Percentiles rank a stretch among this genome's conserved stretches.
Evolutionary conservation across 2,329 filamentous ascomycete species (phyloP).

Genomic region (Zymoseptoria passerinii): DNA sequence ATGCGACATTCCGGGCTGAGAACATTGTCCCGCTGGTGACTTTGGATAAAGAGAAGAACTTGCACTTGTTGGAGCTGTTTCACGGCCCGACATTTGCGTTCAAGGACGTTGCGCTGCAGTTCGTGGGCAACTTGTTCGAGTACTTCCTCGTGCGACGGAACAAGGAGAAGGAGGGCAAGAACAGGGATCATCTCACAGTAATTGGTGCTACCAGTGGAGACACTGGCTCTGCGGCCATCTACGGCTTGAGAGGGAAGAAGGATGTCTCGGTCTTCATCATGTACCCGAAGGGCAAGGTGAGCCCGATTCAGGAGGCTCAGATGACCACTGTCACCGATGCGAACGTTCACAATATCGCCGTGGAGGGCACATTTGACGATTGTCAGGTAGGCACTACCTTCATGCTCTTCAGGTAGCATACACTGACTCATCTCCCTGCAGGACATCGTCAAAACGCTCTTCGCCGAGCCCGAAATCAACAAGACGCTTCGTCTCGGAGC

Average conservation of each 20-base stretch:
- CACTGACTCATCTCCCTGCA: conserved; percentile 24
- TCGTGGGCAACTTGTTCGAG: conserved; percentile 92
- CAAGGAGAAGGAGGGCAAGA: conserved; percentile 51
- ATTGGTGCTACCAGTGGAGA: conserved; percentile 81
- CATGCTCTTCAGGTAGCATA: neutral
- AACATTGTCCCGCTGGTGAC: conserved; percentile 72
- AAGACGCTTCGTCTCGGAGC: conserved; percentile 74
- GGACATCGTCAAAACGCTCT: conserved; percentile 91
- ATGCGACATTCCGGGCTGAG: conserved; percentile 75
- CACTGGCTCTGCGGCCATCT: conserved; percentile 91
- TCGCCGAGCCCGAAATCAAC: conserved; percentile 79
- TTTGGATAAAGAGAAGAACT: conserved; percentile 61
- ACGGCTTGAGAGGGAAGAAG: conserved; percentile 88
- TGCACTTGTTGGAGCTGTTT: conserved; percentile 88
- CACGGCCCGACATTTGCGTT: conserved; percentile 94
- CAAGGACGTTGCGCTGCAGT: conserved; percentile 90
- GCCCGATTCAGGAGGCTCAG: conserved; percentile 87
- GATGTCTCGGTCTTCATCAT: conserved; percentile 96
- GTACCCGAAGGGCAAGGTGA: conserved; percentile 82
- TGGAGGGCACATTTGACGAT: conserved; percentile 89
- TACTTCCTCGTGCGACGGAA: conserved; percentile 75
- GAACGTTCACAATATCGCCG: conserved; percentile 87
- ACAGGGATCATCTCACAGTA: conserved; percentile 73
- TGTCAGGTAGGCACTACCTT: conserved; percentile 58
- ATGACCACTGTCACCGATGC: conserved; percentile 90